Evolutionary conservation across 1,139 yeast species (phyloP), one percentile per base, ranked within the genome.

Genomic region (Yamadazyma jaroonii): DNA sequence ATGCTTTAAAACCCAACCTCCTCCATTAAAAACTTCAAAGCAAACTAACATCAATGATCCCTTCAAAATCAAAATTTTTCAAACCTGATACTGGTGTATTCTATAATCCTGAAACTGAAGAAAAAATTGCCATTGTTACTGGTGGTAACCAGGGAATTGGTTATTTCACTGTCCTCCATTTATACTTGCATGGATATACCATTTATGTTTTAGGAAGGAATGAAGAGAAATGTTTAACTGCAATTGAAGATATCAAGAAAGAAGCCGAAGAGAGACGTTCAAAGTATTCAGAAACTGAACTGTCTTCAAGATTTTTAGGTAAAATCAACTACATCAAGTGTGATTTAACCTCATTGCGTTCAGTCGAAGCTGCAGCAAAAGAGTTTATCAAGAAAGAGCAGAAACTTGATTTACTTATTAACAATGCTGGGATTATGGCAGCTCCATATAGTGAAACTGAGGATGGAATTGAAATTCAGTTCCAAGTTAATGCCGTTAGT

Each of bases 141-240:
- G 76, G 75, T 3, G 76, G 76, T 13, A 67, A 64, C 41, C 61
- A 67, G 31, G 77, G 77, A 10, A 64, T 70, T 36, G 76, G 77
- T 13, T 69, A 55, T 58, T 67, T 53, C 40, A 66, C 74, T 4
- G 67, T 64, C 9, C 54, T 68, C 29, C 70, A 69, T 41, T 60
- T 71, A 27, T 67, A 64, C 41, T 57, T 68, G 30, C 75, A 68
- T 41, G 77, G 77, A 3, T 69, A 59, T 42, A 53, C 57, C 11
- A 64, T 70, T 11, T 71, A 69, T 43, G 49, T 71, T 40, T 68
- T 71, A 5, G 75, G 73, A 26, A 56, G 76, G 46, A 63, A 63
- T 37, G 64, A 57, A 40, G 48, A 61, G 3, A 57, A 70, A 41
- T 64, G 64, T 23, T 32, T 47, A 36, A 61, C 62, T 45, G 64